Evolutionary conservation across 331 rosid genomes (phyloP).

Genomic region (Rhamnella rubrinervis): DNA sequence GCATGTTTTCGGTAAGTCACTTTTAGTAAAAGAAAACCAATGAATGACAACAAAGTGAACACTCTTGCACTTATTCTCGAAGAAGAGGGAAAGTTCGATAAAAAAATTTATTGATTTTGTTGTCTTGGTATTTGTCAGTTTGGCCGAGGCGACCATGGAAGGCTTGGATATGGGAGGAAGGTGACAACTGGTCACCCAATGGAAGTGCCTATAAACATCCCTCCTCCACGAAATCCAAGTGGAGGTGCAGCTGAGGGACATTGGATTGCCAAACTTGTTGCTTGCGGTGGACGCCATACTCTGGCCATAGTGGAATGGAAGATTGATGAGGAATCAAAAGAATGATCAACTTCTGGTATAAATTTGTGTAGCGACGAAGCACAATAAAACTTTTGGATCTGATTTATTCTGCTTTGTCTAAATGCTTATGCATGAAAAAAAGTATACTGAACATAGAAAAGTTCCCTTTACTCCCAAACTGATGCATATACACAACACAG

Average conservation of each 20-base stretch:
- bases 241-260: constrained; percentile 41
- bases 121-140: constrained; percentile 50
- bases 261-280: constrained; percentile 85
- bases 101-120: not conserved
- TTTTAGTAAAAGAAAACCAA: not conserved
- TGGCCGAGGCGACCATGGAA: constrained; percentile 97
- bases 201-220: constrained; percentile 77
- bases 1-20: constrained; percentile 72
- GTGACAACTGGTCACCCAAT: constrained; percentile 89
- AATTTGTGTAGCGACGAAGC: constrained; percentile 4
- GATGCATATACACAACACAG: not conserved
- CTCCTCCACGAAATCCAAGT: constrained; percentile 40
- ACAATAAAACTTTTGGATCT: constrained; percentile 3
- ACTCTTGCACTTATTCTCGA: not conserved
- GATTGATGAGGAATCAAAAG: constrained; percentile 41
- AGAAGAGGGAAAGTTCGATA: not conserved
- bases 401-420: not conserved
- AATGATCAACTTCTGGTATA: constrained; percentile 15
- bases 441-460: not conserved
- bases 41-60: not conserved
- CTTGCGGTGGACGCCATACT: constrained; percentile 96
- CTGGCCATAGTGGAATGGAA: constrained; percentile 79
- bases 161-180: constrained; percentile 96
- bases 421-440: not conserved
- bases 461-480: not conserved